Evolutionary conservation across 129 eudicot genomes (phyloP), one percentile per base, ranked within the genome.

Genomic region (Calendula officinalis): DNA sequence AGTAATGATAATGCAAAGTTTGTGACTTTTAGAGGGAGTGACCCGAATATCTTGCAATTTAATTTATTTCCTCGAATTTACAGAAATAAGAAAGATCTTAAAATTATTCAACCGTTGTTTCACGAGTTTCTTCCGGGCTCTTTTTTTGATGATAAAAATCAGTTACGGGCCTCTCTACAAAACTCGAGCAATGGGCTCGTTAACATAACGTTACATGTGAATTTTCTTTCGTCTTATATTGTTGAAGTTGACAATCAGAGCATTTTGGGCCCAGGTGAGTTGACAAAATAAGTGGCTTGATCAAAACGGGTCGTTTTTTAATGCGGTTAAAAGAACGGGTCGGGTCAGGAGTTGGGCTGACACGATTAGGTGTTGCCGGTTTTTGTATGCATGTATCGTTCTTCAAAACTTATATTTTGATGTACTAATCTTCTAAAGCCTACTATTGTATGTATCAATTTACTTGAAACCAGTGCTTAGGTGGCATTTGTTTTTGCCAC

Each of bases 41-140:
- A 73, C 39, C 77, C 91, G 45, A 92, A 85, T 78, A 71, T 92
- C 58, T 66, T 92, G 80, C 77, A 79, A 58, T 92, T 92, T 70
- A 88, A 88, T 81, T 61, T 92, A 37, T 81, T 88, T 68, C 98
- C 96, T 8, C 70, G 81, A 67, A 52, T 88, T 35, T 92, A 85
- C 83, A 84, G 61, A 15, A 92, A 85, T 71, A 45, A 76, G 32
- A 82, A 80, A 61, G 88, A 75, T 44, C 74, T 92, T 3, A 88
- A 81, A 85, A 95, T 92, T 73, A 78, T 92, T 61, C 96, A 92
- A 42, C 98, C 98, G 66, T 82, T 85, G 42, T 78, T 92, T 77
- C 95, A 92, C 36, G 96, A 88, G 61, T 92, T 88, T 49, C 80
- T 92, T 46, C 98, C 95, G 13, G 98, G 95, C 27, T 83, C 96